Evolutionary conservation across 768 basidiomycete genomes (phyloP).

Genomic region (Amanita brunnescens): DNA sequence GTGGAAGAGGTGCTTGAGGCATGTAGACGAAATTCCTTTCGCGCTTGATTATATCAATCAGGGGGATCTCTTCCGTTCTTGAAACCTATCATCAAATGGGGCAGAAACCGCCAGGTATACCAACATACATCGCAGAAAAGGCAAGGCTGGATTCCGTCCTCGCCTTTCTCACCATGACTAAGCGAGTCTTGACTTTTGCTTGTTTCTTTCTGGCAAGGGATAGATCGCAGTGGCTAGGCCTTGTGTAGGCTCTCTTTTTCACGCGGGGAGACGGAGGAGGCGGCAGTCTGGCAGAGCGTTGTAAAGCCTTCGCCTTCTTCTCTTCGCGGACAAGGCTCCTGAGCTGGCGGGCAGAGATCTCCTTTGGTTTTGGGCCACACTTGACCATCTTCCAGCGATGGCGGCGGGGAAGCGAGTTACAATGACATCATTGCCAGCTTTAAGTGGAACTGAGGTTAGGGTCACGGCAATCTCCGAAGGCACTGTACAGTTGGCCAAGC

Average conservation of each 20-base stretch:
- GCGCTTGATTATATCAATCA: background rate
- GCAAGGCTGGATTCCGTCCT: slow-evolving; percentile 3
- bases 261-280: background rate
- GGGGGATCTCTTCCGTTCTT: slow-evolving; percentile 4
- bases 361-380: slow-evolving; percentile 6
- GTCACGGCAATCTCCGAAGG: slow-evolving; percentile 27
- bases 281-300: background rate
- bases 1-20: background rate
- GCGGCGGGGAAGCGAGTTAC: background rate
- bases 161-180: background rate
- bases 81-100: background rate
- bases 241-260: background rate
- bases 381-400: slow-evolving; percentile 9
- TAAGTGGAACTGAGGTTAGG: slow-evolving; percentile 21
- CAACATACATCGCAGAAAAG: slow-evolving; percentile 4
- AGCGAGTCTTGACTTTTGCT: background rate
- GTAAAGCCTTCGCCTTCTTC: background rate
- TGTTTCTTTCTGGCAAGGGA: slow-evolving; percentile 5
- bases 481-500: slow-evolving; percentile 35
- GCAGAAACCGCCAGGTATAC: background rate
- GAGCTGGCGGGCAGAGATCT: slow-evolving; percentile 4
- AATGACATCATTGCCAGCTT: background rate
- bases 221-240: background rate
- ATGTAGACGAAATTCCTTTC: background rate
- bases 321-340: slow-evolving; percentile 1